These are phyloP conservation scores for Suillus alpinus DNA, from an alignment of 768 basidiomycete genomes.

Conservation along the genomic window DNA sequence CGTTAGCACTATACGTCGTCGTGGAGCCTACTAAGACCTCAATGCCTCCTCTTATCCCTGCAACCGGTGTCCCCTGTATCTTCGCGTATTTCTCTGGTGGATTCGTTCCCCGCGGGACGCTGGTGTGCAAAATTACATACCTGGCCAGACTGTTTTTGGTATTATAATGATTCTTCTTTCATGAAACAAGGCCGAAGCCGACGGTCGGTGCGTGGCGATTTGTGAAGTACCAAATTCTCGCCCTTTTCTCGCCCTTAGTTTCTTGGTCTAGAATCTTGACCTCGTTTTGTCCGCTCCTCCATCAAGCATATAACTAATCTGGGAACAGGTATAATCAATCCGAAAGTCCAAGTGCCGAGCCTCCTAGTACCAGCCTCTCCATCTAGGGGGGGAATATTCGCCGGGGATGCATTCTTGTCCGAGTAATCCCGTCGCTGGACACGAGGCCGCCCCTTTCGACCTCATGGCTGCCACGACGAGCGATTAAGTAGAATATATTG, in stretches of 20 bases:
- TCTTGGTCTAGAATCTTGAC: not conserved
- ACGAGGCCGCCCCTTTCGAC: slow-evolving; percentile 6
- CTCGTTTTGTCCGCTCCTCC: not conserved
- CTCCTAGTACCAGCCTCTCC: not conserved
- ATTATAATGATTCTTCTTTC: slow-evolving; percentile 4
- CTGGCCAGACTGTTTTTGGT: not conserved
- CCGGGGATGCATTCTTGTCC: not conserved
- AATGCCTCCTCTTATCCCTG: slow-evolving; percentile 4
- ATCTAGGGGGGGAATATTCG: not conserved
- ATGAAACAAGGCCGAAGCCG: not conserved
- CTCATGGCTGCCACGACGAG: slow-evolving; percentile 5
- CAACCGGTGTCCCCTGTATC: not conserved
- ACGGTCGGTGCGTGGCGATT: not conserved
- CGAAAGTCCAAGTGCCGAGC: not conserved
- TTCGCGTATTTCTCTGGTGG: not conserved
- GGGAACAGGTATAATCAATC: slow-evolving; percentile 2
- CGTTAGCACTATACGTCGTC: slow-evolving; percentile 73
- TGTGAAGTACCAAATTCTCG: not conserved
- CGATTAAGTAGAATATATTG: slow-evolving; percentile 1
- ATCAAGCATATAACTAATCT: not conserved
- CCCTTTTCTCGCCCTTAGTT: not conserved
- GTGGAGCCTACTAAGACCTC: slow-evolving; percentile 53
- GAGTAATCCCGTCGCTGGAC: not conserved
- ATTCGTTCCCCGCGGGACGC: not conserved
- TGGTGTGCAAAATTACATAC: slow-evolving; percentile 4